phyloP scores from a whole-genome alignment of 1,284 basidiomycete genomes.

The Sanghuangporus sanghuang region DNA sequence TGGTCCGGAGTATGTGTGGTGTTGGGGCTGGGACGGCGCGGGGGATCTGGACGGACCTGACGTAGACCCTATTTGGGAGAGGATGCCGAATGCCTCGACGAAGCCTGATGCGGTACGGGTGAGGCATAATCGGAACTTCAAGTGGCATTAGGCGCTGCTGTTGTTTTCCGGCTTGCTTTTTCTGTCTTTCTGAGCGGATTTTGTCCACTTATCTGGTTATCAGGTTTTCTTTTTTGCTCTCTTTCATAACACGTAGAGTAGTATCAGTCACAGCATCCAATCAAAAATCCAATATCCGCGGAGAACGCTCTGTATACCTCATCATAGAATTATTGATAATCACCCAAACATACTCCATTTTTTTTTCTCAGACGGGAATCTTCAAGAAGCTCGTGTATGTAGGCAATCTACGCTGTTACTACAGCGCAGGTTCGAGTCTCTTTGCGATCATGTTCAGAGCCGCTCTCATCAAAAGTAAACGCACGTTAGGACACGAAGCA shows the following conservation, averaged over 20 bases:
- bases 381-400: too few species aligned
- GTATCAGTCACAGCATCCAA: too few species aligned
- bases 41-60: conserved; percentile 93
- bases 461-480: too few species aligned
- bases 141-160: conserved; percentile 11
- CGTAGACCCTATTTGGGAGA: conserved; percentile 94
- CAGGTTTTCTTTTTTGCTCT: not conserved
- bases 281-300: too few species aligned
- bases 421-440: too few species aligned
- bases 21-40: conserved; percentile 98
- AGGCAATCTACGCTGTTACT: too few species aligned
- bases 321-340: too few species aligned
- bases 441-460: too few species aligned
- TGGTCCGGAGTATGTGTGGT: conserved; percentile 92
- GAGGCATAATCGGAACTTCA: conserved; percentile 62
- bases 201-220: not conserved
- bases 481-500: too few species aligned
- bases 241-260: not conserved
- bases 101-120: conserved; percentile 60
- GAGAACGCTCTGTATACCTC: too few species aligned
- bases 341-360: too few species aligned
- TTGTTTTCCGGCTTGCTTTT: not conserved
- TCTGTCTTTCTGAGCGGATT: not conserved
- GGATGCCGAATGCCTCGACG: conserved; percentile 66
- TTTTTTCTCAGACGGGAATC: too few species aligned